Evolutionary conservation across 129 eudicot species (phyloP).

Genomic region (Helianthus tuberosus): DNA sequence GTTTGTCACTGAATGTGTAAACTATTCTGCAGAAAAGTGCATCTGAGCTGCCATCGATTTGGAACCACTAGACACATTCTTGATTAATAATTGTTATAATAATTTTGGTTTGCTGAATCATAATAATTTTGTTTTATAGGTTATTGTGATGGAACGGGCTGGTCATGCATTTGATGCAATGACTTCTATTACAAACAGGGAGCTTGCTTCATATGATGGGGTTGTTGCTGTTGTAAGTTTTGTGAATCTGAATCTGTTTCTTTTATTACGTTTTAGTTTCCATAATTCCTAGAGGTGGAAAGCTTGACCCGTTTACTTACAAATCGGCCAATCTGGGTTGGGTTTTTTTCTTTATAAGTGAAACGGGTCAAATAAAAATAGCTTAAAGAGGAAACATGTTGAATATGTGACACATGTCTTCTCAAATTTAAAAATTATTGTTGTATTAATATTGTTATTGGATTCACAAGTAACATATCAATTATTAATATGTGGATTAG

Average conservation of each 20-base stretch:
- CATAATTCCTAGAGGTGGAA: neutral
- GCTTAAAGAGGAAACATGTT: neutral
- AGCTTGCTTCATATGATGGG: conserved; percentile 71
- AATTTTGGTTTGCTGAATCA: too few species aligned
- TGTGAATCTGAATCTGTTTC: neutral
- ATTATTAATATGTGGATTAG: too few species aligned
- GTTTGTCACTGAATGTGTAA: too few species aligned
- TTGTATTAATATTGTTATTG: too few species aligned
- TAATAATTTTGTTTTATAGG: too few species aligned
- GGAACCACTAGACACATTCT: too few species aligned
- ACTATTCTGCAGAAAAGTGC: too few species aligned
- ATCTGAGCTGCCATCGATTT: too few species aligned
- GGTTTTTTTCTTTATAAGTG: neutral
- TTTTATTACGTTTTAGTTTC: conserved; percentile 4
- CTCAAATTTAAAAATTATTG: too few species aligned
- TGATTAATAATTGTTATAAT: too few species aligned
- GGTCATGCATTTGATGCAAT: conserved; percentile 81
- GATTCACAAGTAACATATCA: too few species aligned
- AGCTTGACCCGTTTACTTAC: neutral
- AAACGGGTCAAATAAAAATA: neutral
- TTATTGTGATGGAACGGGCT: conserved; percentile 73
- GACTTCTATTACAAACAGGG: conserved; percentile 58
- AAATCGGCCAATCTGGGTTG: neutral
- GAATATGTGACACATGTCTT: too few species aligned
- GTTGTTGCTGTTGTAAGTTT: conserved; percentile 79